Percentiles rank a stretch among this genome's conserved stretches.
phyloP scores from a whole-genome alignment of 2,329 filamentous ascomycete genomes.

The Aspergillus quadricinctus region DNA sequence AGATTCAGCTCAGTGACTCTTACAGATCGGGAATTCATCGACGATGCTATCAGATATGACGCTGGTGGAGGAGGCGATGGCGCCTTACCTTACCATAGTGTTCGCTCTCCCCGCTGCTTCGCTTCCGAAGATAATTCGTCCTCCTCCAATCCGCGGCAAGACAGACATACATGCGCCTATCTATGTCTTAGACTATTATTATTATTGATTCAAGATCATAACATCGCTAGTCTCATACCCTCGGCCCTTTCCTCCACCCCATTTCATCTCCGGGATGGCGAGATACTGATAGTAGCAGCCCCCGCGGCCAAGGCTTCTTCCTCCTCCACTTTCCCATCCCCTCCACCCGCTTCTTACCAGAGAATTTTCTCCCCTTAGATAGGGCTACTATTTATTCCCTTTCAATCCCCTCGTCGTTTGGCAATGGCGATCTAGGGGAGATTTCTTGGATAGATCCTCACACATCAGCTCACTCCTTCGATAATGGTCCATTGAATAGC shows the following conservation, averaged over 20 bases:
- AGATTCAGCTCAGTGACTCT: no score
- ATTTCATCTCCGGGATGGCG: background rate
- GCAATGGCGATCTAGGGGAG: background rate
- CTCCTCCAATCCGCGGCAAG: background rate
- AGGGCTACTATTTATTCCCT: background rate
- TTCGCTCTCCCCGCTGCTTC: background rate
- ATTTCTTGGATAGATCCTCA: background rate
- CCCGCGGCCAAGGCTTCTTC: background rate
- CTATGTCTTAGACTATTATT: no score
- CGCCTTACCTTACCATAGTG: background rate
- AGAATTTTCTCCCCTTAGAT: background rate
- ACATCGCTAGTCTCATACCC: background rate
- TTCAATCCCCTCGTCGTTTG: conserved; percentile 3
- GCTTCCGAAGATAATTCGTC: background rate
- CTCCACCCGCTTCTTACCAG: conserved; percentile 3
- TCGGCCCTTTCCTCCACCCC: background rate
- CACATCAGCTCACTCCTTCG: background rate
- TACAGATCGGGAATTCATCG: background rate
- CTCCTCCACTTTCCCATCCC: background rate
- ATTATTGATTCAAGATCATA: background rate
- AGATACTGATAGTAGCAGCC: background rate
- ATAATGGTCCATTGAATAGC: conserved; percentile 14
- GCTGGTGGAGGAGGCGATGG: background rate
- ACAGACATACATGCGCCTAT: no score
- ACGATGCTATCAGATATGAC: background rate